These are phyloP conservation scores for Colletotrichum sp. DNA, from an alignment of 2,329 filamentous ascomycete genomes.

Conservation along the genomic window DNA sequence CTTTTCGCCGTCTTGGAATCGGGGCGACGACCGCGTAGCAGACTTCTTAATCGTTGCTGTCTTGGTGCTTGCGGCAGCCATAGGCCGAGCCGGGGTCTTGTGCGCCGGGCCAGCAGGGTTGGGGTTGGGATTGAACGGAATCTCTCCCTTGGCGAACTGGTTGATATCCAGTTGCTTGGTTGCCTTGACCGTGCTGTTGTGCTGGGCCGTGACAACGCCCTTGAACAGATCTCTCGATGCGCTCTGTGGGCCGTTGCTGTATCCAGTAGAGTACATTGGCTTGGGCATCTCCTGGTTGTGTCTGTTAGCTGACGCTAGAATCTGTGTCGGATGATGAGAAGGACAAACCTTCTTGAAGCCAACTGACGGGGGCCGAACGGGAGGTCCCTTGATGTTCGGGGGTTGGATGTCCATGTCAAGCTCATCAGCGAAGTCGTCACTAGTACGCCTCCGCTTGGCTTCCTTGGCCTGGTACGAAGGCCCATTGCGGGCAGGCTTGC, in stretches of 20 bases:
- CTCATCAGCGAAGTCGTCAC: slow-evolving; percentile 73
- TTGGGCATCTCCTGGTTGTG: slow-evolving; percentile 63
- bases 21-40: slow-evolving; percentile 74
- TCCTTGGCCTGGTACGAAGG: slow-evolving; percentile 74
- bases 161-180: slow-evolving; percentile 81
- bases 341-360: slow-evolving; percentile 68
- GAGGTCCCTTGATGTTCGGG: slow-evolving; percentile 75
- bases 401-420: slow-evolving; percentile 63
- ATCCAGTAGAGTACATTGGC: slow-evolving; percentile 64
- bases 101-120: slow-evolving; percentile 60
- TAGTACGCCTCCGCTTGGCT: slow-evolving; percentile 79
- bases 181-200: slow-evolving; percentile 67
- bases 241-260: slow-evolving; percentile 61
- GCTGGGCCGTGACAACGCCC: slow-evolving; percentile 69
- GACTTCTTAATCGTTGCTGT: slow-evolving; percentile 61
- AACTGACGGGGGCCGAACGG: slow-evolving; percentile 77
- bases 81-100: slow-evolving; percentile 73
- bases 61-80: slow-evolving; percentile 50
- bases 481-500: slow-evolving; percentile 56
- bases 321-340: background rate
- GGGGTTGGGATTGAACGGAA: slow-evolving; percentile 81
- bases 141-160: slow-evolving; percentile 87
- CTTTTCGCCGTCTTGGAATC: slow-evolving; percentile 86
- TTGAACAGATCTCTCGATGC: slow-evolving; percentile 67
- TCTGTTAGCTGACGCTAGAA: background rate